Conservation (phyloP, 805 yeast species). For the Torulaspora franciscae region DNA sequence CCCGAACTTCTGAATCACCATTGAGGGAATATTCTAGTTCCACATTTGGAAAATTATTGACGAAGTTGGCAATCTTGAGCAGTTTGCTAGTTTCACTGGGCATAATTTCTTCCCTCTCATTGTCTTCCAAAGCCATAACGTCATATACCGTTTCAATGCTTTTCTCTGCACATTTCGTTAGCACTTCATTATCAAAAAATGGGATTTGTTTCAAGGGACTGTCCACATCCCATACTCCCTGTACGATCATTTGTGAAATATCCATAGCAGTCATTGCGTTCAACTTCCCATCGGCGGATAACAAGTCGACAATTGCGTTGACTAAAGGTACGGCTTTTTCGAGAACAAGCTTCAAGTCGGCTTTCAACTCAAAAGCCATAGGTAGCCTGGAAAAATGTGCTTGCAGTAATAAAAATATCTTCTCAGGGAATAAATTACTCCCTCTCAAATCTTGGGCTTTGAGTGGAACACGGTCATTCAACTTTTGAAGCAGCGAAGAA, state of each 20-base stretch:
- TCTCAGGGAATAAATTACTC: conserved; percentile 51
- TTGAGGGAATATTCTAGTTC: conserved; percentile 58
- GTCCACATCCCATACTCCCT: conserved; percentile 80
- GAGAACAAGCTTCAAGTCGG: conserved; percentile 54
- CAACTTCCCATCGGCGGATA: conserved; percentile 75
- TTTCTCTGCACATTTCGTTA: conserved; percentile 50
- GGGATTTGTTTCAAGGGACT: conserved; percentile 81
- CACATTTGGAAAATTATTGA: conserved; percentile 82
- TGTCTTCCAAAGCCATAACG: conserved; percentile 70
- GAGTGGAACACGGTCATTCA: conserved; percentile 61
- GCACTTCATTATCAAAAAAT: conserved; percentile 43
- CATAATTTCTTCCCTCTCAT: conserved; percentile 57
- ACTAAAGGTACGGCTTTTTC: conserved; percentile 47
- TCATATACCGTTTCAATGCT: conserved; percentile 73
- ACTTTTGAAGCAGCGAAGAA: conserved; percentile 39
- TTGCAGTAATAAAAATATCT: conserved; percentile 71
- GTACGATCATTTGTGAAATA: conserved; percentile 79
- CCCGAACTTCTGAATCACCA: conserved; percentile 37
- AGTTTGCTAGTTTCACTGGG: conserved; percentile 49
- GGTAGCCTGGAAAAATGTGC: conserved; percentile 68
- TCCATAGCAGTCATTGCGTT: conserved; percentile 83
- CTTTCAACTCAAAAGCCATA: conserved; percentile 55
- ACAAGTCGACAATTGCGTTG: conserved; percentile 65
- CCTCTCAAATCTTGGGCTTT: conserved; percentile 38
- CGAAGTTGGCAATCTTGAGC: conserved; percentile 74